Percentiles rank a stretch among this genome's conserved stretches.
These are phyloP conservation scores for Vitellaria paradoxa DNA, from an alignment of 179 eudicot species.

Conservation along the genomic window DNA sequence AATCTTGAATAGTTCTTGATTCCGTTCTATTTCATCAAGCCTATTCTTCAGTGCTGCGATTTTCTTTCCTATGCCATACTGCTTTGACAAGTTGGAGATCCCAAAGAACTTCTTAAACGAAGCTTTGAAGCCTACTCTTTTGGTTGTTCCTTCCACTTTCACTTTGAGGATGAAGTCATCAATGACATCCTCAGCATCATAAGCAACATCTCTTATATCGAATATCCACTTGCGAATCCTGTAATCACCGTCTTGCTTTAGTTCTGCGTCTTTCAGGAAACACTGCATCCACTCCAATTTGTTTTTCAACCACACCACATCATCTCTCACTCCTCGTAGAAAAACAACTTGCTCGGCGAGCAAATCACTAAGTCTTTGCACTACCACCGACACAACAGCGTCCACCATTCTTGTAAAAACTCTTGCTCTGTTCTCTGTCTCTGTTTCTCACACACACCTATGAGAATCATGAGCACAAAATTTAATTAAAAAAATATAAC, in stretches of 20 bases:
- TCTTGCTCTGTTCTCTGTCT: too few species aligned
- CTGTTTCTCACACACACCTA: too few species aligned
- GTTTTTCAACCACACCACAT: background rate
- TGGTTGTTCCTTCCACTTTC: background rate
- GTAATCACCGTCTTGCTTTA: background rate
- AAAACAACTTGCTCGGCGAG: background rate
- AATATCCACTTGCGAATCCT: too few species aligned
- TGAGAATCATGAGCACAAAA: too few species aligned
- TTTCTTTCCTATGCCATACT: background rate
- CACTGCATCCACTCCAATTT: background rate
- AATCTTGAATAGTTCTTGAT: background rate
- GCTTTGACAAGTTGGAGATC: background rate
- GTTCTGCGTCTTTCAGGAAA: background rate
- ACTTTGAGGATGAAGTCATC: too few species aligned
- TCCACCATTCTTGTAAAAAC: background rate
- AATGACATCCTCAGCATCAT: too few species aligned
- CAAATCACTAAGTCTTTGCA: background rate
- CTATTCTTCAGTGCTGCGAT: background rate
- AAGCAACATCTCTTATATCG: too few species aligned
- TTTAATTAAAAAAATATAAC: too few species aligned
- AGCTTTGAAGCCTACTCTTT: background rate
- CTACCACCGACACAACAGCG: background rate
- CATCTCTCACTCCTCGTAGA: constrained; percentile 1
- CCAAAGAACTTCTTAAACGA: background rate
- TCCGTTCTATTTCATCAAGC: background rate